Conservation (phyloP, 139 green algal genomes). For the Picochlorum sp. region DNA sequence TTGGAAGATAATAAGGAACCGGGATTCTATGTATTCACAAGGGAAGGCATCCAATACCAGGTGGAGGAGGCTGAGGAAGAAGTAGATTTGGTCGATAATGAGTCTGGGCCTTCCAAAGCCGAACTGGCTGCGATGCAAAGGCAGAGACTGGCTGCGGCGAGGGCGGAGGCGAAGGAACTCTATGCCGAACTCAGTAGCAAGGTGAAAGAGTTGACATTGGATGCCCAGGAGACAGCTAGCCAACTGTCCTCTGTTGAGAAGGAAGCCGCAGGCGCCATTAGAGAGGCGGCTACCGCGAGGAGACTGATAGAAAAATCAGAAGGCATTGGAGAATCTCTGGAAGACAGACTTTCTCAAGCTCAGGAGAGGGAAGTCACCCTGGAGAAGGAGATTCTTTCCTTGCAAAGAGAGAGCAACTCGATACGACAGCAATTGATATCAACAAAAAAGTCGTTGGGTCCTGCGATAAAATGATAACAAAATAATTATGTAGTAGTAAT, state of each 20-base stretch:
- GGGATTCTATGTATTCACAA: slow-evolving; percentile 14
- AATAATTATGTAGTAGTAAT: not conserved
- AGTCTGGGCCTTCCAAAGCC: not conserved
- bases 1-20: slow-evolving; percentile 5
- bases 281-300: not conserved
- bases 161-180: not conserved
- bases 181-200: not conserved
- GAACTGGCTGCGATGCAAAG: not conserved
- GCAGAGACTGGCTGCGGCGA: not conserved
- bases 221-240: not conserved
- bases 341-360: not conserved
- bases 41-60: not conserved
- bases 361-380: not conserved
- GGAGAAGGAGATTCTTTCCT: not conserved
- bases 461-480: not conserved
- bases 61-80: slow-evolving; percentile 2
- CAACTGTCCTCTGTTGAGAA: not conserved
- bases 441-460: not conserved
- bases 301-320: not conserved
- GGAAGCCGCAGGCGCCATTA: not conserved
- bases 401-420: not conserved
- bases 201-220: not conserved
- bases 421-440: not conserved
- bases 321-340: not conserved
- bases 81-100: not conserved